phyloP scores from a whole-genome alignment of 2,329 filamentous ascomycete species.

The Cordyceps cicadae region DNA sequence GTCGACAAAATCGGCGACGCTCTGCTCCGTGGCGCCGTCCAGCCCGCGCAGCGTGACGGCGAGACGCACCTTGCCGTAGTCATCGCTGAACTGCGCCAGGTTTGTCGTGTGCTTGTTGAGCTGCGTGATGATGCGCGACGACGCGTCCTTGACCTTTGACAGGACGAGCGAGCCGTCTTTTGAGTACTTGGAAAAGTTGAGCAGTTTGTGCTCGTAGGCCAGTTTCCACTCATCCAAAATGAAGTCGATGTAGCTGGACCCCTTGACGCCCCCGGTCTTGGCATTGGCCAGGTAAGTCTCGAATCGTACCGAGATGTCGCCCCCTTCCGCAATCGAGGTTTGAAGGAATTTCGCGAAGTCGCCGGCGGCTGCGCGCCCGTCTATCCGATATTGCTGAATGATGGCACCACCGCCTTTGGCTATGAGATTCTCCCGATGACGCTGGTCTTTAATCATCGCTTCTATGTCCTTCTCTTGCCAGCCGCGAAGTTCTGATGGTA shows the following conservation, averaged over 20 bases:
- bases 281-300: conserved; percentile 5
- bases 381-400: background rate
- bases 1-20: background rate
- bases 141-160: background rate
- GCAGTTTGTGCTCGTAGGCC: conserved; percentile 3
- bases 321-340: background rate
- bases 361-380: background rate
- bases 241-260: conserved; percentile 7
- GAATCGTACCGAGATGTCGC: background rate
- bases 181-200: conserved; percentile 4
- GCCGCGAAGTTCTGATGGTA: background rate
- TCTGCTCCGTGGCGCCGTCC: background rate
- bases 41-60: conserved; percentile 2
- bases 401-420: background rate
- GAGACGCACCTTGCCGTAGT: background rate
- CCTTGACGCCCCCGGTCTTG: background rate
- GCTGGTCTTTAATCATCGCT: background rate
- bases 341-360: background rate
- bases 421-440: background rate
- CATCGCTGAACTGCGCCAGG: background rate
- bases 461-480: background rate
- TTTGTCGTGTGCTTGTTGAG: conserved; percentile 10
- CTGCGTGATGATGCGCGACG: conserved; percentile 4
- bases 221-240: background rate
- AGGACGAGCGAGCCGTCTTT: background rate